Base-by-base conservation (phyloP, 768 basidiomycete genomes). In the Pleurotus ostreatus region DNA sequence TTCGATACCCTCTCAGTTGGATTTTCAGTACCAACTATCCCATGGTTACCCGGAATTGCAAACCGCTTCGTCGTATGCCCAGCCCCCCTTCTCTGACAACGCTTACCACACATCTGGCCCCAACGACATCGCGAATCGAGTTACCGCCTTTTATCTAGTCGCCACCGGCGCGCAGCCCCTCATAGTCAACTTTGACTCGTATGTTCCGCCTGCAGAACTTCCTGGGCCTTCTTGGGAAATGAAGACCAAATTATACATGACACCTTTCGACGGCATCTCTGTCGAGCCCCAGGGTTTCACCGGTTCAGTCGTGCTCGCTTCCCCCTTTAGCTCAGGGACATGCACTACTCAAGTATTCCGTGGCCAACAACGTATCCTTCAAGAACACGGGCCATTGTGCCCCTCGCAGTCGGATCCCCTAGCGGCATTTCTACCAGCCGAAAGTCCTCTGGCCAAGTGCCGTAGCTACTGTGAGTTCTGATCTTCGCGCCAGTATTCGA, bases 161-260 rank as follows among this genome's bases (percentile, higher is more conserved):
- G 83, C 88, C 20, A 84, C 87, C 61, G 86, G 87, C 57, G 86
- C 89, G 83, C 70, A 77, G n/a, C 76, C 83, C 15, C 77, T 84
- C 55, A 70, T 75, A 26, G 73, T 88, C 66, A 80, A 84, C 58
- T 72, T 87, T 55, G 85, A 85, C 65, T 72, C 77, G 18, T 68
- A 85, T 46, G 60, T 72, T 46, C 73, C 77, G 46, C 69, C 77
- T 18, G 58, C 74, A 54, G 66, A 73, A 55, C 67, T 67, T 39
- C 64, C 74, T 48, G 63, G 66, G 46, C 67, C 65, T 30, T 61
- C 68, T 22, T 73, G 75, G 39, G 69, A 74, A 22, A 73, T 88
- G 54, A 79, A 80, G 57, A 72, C 89, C 59, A 81, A 78, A 48
- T 72, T 91, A 5, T 71, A 73, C 55, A 76, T 89, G 46, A 78